These are phyloP conservation scores for Aspergillus cristatus DNA, from an alignment of 495 filamentous ascomycete species.

Conservation along the genomic window DNA sequence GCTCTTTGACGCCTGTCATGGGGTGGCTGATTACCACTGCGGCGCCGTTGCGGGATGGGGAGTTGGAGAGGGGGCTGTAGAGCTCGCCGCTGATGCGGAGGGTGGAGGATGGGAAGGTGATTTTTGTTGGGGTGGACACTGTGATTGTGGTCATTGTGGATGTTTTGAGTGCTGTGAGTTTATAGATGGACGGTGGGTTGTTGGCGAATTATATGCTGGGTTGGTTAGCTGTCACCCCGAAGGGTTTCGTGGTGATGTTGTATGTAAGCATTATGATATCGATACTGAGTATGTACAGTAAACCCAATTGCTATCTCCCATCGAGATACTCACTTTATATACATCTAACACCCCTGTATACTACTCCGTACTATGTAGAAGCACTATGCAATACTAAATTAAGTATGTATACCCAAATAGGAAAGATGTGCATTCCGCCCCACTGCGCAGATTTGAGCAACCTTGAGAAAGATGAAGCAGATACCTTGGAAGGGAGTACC, in stretches of 20 bases:
- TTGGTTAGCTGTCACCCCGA: no score
- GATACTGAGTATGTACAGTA: neutral
- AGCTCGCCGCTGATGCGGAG: neutral
- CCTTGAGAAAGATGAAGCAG: conserved; percentile 1
- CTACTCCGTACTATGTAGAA: no score
- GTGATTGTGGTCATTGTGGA: neutral
- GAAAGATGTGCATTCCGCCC: no score
- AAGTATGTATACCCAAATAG: no score
- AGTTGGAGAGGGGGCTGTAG: neutral
- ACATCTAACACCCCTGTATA: no score
- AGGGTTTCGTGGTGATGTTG: no score
- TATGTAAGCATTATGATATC: neutral
- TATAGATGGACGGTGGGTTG: neutral
- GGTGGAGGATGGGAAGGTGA: neutral
- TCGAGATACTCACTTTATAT: no score
- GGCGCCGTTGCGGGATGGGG: conserved; percentile 5
- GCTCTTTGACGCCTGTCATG: conserved; percentile 29
- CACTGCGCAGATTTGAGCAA: conserved; percentile 7
- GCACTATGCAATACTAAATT: no score
- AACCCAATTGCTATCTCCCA: no score
- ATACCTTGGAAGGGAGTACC: conserved; percentile 10
- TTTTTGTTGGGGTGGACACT: neutral
- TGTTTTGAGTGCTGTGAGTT: neutral
- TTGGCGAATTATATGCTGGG: neutral
- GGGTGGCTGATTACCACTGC: conserved; percentile 30